A percentile compares a stretch with the other conserved stretches of the same genome.
These are phyloP conservation scores for Salix suchowensis DNA, from an alignment of 345 rosid species.

Conservation along the genomic window DNA sequence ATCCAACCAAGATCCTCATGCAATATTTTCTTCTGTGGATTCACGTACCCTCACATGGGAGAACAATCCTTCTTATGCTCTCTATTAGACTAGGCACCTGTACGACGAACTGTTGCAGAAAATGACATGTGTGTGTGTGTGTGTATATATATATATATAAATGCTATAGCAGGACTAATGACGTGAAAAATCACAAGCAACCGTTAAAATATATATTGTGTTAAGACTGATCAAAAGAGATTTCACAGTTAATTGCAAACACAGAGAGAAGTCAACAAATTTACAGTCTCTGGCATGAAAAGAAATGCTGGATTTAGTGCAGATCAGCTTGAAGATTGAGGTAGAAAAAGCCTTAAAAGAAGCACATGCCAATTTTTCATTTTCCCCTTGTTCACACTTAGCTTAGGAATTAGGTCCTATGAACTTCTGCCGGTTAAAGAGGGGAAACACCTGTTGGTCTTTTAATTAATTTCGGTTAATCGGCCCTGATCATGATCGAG, in stretches of 20 bases:
- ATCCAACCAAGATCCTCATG: conserved; percentile 20
- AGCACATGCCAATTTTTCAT: background rate
- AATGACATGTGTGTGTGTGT: conserved; percentile 2
- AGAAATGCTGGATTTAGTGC: too few relatives aligned
- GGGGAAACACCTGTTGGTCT: background rate
- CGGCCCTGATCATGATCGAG: too few relatives aligned
- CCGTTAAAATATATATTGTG: background rate
- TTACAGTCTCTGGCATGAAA: conserved; percentile 8
- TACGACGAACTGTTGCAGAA: conserved; percentile 21
- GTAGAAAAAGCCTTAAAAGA: background rate
- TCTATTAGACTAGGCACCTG: conserved; percentile 26
- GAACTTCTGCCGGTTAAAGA: background rate
- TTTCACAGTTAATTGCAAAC: background rate
- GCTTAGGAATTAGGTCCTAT: conserved; percentile 17
- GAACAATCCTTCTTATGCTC: conserved; percentile 20
- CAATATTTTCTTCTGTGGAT: conserved; percentile 21
- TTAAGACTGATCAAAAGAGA: background rate
- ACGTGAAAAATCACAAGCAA: too few relatives aligned
- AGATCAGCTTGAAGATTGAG: background rate
- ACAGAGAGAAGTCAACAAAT: conserved; percentile 12
- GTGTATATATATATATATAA: too few relatives aligned
- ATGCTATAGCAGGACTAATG: too few relatives aligned
- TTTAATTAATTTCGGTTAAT: too few relatives aligned
- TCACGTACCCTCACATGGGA: conserved; percentile 36
- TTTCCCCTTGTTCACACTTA: conserved; percentile 31